Evolutionary conservation across 139 green algal genomes (phyloP).

Genomic region (Trebouxia sp.): DNA sequence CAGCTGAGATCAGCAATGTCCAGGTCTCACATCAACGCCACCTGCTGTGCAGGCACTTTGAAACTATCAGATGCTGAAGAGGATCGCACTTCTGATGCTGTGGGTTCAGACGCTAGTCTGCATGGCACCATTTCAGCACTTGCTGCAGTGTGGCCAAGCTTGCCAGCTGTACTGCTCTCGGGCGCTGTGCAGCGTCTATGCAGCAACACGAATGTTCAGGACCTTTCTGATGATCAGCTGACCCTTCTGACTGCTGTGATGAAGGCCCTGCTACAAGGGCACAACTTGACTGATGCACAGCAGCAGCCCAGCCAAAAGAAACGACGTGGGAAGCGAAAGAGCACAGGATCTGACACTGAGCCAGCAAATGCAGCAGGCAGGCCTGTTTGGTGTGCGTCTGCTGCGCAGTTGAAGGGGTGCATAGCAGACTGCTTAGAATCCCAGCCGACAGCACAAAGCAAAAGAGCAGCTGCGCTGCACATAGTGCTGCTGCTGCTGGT

Average conservation of each 20-base stretch:
- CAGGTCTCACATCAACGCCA: not conserved
- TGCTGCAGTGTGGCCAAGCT: constrained; percentile 29
- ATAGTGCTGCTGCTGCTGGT: not conserved
- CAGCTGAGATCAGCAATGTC: not conserved
- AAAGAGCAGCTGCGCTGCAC: not conserved
- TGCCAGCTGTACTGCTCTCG: constrained; percentile 40
- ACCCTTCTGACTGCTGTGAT: not conserved
- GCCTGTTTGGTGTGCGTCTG: not conserved
- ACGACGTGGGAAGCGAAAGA: not conserved
- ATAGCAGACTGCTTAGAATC: not conserved
- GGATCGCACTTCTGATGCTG: not conserved
- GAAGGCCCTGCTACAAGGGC: not conserved
- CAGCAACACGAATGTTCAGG: not conserved
- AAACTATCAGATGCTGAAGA: not conserved
- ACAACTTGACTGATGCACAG: not conserved
- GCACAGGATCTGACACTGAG: not conserved
- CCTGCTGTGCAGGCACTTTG: not conserved
- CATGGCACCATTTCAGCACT: constrained; percentile 32
- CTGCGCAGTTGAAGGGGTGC: not conserved
- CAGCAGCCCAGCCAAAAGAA: not conserved
- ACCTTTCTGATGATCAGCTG: not conserved
- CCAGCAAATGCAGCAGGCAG: not conserved
- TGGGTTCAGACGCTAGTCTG: not conserved
- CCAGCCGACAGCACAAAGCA: not conserved
- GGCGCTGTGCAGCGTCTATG: constrained; percentile 36